These are phyloP conservation scores for Mangifera indica DNA, from an alignment of 345 rosid species.

Conservation along the genomic window DNA sequence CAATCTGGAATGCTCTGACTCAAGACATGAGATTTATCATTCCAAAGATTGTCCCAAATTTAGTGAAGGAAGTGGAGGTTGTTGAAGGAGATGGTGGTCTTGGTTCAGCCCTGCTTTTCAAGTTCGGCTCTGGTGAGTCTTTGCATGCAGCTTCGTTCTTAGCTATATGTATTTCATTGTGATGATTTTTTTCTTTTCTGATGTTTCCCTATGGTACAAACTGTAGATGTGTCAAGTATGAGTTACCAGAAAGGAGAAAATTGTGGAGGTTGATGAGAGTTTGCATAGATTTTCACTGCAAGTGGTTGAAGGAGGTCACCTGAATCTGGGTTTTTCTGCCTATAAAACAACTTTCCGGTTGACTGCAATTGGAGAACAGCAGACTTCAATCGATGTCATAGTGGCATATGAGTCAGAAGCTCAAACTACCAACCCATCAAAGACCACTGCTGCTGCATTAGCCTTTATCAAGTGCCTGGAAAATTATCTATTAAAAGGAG, in stretches of 20 bases:
- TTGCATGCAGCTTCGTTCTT: background rate
- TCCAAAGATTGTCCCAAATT: constrained; percentile 27
- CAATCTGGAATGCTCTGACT: constrained; percentile 36
- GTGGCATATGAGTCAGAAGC: constrained; percentile 26
- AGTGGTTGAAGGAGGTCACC: constrained; percentile 43
- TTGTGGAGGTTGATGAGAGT: constrained; percentile 32
- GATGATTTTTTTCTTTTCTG: background rate
- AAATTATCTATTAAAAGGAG: constrained; percentile 15
- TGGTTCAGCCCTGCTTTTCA: constrained; percentile 32
- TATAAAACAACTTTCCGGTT: constrained; percentile 34
- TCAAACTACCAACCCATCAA: constrained; percentile 20
- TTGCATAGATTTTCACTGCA: constrained; percentile 26
- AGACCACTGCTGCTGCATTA: constrained; percentile 19
- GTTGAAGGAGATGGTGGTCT: constrained; percentile 46
- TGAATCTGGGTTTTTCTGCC: constrained; percentile 31
- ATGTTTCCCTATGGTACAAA: background rate
- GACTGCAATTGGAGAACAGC: constrained; percentile 21
- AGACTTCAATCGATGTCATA: constrained; percentile 26
- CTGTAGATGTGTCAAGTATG: constrained; percentile 23
- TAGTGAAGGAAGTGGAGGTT: constrained; percentile 28
- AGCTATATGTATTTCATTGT: background rate
- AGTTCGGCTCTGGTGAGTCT: constrained; percentile 35
- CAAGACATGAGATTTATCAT: constrained; percentile 27
- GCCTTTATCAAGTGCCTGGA: constrained; percentile 26
- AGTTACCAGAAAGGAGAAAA: constrained; percentile 42